Evolutionary conservation across 176 grass and related monocot genomes (phyloP).

Genomic region (Guadua angustifolia): DNA sequence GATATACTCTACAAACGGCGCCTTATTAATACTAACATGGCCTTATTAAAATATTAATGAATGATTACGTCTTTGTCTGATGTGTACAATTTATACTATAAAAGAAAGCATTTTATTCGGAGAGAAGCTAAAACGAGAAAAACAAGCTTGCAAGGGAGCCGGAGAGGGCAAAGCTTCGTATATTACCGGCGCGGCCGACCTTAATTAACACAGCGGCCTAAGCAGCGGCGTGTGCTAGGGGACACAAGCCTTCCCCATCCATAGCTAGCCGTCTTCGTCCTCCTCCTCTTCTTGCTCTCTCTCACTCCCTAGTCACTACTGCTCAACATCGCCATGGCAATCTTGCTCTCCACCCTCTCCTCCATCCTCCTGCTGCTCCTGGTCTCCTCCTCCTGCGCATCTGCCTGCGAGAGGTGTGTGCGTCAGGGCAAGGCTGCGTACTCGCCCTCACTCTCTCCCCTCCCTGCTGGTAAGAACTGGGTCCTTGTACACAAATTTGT

Average conservation of each 20-base stretch:
- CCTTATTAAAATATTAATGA: no score
- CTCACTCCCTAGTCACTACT: not conserved
- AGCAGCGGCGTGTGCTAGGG: constrained; percentile 34
- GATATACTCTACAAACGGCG: no score
- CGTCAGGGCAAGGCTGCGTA: constrained; percentile 56
- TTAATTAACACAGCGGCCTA: constrained; percentile 26
- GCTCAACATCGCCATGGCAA: constrained; percentile 27
- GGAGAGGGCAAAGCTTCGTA: no score
- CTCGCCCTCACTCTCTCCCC: constrained; percentile 42
- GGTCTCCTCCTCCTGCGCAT: not conserved
- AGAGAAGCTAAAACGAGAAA: no score
- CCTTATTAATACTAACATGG: no score
- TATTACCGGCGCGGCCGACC: not conserved
- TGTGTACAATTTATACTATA: no score
- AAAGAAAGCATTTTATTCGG: no score
- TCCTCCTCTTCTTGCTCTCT: not conserved
- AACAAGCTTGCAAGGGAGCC: no score
- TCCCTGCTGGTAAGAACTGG: not conserved
- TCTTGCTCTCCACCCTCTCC: not conserved
- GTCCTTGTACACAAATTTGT: not conserved
- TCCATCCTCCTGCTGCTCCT: constrained; percentile 6
- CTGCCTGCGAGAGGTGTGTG: constrained; percentile 49
- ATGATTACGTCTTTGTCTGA: no score
- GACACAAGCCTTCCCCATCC: not conserved
- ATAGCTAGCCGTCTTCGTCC: not conserved